Evolutionary conservation across 2,329 filamentous ascomycete genomes (phyloP).

Genomic region (Aphanocladium album): DNA sequence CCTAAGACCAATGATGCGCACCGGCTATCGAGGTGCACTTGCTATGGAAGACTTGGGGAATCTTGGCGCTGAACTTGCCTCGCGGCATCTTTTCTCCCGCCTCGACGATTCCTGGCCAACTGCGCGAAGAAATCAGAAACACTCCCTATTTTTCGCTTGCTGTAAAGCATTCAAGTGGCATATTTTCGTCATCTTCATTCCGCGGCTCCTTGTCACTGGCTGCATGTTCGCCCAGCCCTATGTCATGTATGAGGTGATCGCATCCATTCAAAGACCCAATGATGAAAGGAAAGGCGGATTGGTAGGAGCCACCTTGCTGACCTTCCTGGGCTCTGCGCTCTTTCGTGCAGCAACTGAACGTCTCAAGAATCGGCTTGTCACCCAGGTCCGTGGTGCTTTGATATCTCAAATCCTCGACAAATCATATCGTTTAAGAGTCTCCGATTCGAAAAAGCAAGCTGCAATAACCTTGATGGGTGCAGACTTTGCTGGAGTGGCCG

Average conservation of each 20-base stretch:
- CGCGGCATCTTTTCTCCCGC: neutral
- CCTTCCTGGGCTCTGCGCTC: neutral
- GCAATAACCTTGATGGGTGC: neutral
- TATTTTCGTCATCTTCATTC: neutral
- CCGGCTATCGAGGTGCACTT: neutral
- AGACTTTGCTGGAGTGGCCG: neutral
- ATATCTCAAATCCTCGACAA: neutral
- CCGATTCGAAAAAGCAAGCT: slow-evolving; percentile 23
- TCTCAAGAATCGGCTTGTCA: neutral
- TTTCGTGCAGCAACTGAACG: neutral
- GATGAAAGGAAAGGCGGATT: neutral
- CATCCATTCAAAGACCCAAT: slow-evolving; percentile 17
- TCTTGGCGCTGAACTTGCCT: neutral
- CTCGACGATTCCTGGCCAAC: neutral
- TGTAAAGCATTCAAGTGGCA: slow-evolving; percentile 18
- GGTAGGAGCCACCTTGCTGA: neutral
- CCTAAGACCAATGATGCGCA: neutral
- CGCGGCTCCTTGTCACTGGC: neutral
- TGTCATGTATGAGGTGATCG: slow-evolving; percentile 11
- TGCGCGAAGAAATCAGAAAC: neutral
- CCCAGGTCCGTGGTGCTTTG: neutral
- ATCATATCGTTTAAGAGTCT: neutral
- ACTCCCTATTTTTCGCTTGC: slow-evolving; percentile 13
- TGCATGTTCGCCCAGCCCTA: neutral
- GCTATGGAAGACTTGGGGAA: neutral